Evolutionary conservation across 345 rosid species (phyloP).

Genomic region (Acer saccharum): DNA sequence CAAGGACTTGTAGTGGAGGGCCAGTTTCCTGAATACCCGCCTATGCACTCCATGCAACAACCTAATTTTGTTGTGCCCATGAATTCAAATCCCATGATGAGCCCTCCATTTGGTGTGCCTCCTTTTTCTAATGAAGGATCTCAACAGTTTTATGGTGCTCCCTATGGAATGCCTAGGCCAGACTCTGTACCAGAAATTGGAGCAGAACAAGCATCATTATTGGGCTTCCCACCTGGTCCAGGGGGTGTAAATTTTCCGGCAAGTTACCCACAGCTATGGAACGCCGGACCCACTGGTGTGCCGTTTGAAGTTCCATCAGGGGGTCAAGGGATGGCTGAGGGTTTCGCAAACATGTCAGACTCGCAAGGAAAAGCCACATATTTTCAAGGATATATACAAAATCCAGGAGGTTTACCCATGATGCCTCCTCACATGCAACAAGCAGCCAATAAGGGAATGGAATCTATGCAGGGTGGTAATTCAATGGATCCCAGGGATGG

Average conservation of each 20-base stretch:
- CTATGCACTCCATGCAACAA: conserved; percentile 63
- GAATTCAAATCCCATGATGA: conserved; percentile 58
- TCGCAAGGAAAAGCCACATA: conserved; percentile 43
- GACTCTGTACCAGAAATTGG: conserved; percentile 59
- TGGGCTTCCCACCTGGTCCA: conserved; percentile 68
- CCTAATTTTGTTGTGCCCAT: conserved; percentile 63
- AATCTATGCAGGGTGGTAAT: conserved; percentile 39
- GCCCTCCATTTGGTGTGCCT: conserved; percentile 60
- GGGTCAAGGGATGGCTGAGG: conserved; percentile 46
- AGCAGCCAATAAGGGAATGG: conserved; percentile 41
- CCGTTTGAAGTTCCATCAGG: conserved; percentile 38
- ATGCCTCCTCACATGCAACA: conserved; percentile 43
- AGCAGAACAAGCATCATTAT: conserved; percentile 69
- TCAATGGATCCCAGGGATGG: conserved; percentile 50
- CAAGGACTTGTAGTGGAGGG: conserved; percentile 49
- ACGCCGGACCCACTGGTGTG: conserved; percentile 41
- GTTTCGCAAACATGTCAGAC: conserved; percentile 40
- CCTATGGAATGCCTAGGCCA: conserved; percentile 53
- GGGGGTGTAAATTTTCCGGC: conserved; percentile 51
- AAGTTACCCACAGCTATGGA: conserved; percentile 75
- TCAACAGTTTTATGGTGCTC: conserved; percentile 62
- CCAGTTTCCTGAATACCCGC: conserved; percentile 65
- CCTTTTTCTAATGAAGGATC: conserved; percentile 67
- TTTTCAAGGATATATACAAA: conserved; percentile 62
- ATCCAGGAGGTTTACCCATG: conserved; percentile 41